phyloP scores from a whole-genome alignment of 495 filamentous ascomycete genomes.

The Achaetomiella virescens region DNA sequence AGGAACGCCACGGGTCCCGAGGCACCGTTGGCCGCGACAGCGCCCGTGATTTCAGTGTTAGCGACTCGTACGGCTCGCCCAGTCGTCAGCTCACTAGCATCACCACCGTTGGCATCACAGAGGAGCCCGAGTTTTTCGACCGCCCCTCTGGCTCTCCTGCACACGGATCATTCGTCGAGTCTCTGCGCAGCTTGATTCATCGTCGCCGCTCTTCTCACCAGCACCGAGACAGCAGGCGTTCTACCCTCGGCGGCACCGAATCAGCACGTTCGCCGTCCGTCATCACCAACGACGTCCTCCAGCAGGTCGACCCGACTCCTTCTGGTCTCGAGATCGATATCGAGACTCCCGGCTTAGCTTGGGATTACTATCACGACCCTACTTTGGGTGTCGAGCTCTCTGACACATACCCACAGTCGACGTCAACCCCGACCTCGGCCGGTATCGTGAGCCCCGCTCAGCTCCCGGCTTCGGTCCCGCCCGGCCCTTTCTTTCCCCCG shows the following conservation, averaged over 20 bases:
- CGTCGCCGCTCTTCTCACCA: constrained; percentile 16
- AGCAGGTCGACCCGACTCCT: constrained; percentile 7
- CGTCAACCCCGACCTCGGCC: constrained; percentile 5
- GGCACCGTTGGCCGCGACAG: constrained; percentile 21
- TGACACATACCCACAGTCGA: constrained; percentile 7
- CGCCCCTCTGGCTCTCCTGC: constrained; percentile 9
- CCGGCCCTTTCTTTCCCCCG: constrained; percentile 14
- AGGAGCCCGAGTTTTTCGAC: constrained; percentile 28
- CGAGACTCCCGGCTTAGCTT: constrained; percentile 25
- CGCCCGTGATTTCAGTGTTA: constrained; percentile 24
- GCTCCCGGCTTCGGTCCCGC: constrained; percentile 7
- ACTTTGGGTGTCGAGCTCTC: constrained; percentile 11
- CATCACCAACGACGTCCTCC: constrained; percentile 12
- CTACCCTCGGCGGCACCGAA: constrained; percentile 17
- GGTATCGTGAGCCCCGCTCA: constrained; percentile 7
- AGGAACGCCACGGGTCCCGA: constrained; percentile 11
- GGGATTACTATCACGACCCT: constrained; percentile 30
- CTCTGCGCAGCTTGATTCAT: constrained; percentile 21
- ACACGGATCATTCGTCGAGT: constrained; percentile 18
- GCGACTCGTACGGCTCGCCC: constrained; percentile 25
- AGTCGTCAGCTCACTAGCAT: constrained; percentile 22
- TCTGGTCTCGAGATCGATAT: constrained; percentile 22
- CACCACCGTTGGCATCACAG: constrained; percentile 23
- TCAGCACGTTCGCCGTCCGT: constrained; percentile 24
- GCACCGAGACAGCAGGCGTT: constrained; percentile 27